phyloP scores from a whole-genome alignment of 23 red algal species.

The Chondrus crispus region DNA sequence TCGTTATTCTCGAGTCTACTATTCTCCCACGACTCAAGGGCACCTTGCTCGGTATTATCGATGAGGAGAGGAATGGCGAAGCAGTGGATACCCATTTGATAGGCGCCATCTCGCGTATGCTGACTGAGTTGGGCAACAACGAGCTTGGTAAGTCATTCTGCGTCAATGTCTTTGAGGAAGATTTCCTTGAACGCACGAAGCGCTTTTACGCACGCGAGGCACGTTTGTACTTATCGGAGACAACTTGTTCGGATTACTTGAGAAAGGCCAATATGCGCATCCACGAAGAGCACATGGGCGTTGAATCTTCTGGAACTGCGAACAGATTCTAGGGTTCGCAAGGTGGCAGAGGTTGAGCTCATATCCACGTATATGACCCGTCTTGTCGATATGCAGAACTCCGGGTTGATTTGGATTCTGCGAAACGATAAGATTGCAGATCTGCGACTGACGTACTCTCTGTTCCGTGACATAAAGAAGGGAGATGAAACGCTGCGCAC shows the following conservation, averaged over 20 bases:
- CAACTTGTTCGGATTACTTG: slow-evolving; percentile 82
- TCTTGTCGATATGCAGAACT: slow-evolving; percentile 80
- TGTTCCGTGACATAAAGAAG: slow-evolving; percentile 64
- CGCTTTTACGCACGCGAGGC: slow-evolving; percentile 85
- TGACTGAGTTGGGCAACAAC: slow-evolving; percentile 71
- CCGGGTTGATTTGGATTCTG: slow-evolving; percentile 80
- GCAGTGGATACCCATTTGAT: slow-evolving; percentile 66
- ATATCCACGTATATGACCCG: slow-evolving; percentile 79
- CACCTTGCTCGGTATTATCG: slow-evolving; percentile 58
- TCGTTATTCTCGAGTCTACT: slow-evolving; percentile 45
- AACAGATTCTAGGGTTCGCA: slow-evolving; percentile 44
- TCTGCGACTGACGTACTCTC: slow-evolving; percentile 64
- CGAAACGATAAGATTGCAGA: slow-evolving; percentile 80
- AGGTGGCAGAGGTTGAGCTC: slow-evolving; percentile 70
- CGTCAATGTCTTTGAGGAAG: slow-evolving; percentile 78
- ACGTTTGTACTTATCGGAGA: slow-evolving; percentile 54
- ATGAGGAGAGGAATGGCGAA: slow-evolving; percentile 69
- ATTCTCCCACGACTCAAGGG: slow-evolving; percentile 63
- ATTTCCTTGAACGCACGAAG: slow-evolving; percentile 73
- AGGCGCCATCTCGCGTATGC: slow-evolving; percentile 57
- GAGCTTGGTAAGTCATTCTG: slow-evolving; percentile 65
- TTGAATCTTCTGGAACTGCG: slow-evolving; percentile 46
- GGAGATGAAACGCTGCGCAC: no score
- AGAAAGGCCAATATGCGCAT: slow-evolving; percentile 62
- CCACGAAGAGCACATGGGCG: slow-evolving; percentile 57